phyloP scores from a whole-genome alignment of 2,329 filamentous ascomycete genomes.

The Pestalotiopsis sp. region DNA sequence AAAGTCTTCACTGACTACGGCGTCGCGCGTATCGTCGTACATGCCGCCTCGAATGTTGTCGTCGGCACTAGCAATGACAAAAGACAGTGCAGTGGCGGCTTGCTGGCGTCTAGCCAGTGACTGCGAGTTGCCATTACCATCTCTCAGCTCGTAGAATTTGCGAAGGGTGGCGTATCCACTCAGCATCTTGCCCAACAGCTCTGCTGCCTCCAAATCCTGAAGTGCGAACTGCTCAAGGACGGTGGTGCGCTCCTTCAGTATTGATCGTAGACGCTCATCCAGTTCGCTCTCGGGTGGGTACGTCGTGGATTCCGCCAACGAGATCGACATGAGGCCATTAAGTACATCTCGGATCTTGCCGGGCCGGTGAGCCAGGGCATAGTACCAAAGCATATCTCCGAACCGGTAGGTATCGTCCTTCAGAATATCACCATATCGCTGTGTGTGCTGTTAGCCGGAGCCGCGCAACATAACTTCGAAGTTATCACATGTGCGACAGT shows the following conservation, averaged over 20 bases:
- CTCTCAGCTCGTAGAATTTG: slow-evolving; percentile 87
- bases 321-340: slow-evolving; percentile 84
- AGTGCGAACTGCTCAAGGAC: slow-evolving; percentile 73
- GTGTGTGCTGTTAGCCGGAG: slow-evolving; percentile 25
- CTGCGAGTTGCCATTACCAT: slow-evolving; percentile 52
- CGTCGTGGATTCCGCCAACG: slow-evolving; percentile 79
- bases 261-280: slow-evolving; percentile 68
- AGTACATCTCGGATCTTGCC: slow-evolving; percentile 83
- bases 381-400: slow-evolving; percentile 87
- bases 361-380: slow-evolving; percentile 78
- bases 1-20: slow-evolving; percentile 87
- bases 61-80: slow-evolving; percentile 83
- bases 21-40: slow-evolving; percentile 78
- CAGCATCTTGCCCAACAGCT: slow-evolving; percentile 80
- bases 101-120: slow-evolving; percentile 66
- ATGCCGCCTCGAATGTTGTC: slow-evolving; percentile 91
- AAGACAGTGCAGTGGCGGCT: slow-evolving; percentile 72
- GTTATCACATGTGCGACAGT: neutral
- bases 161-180: slow-evolving; percentile 92
- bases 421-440: slow-evolving; percentile 84
- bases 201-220: slow-evolving; percentile 78
- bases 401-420: slow-evolving; percentile 74
- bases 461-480: neutral
- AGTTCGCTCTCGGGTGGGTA: slow-evolving; percentile 74
- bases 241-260: slow-evolving; percentile 72